Base-by-base conservation (phyloP, 2,329 filamentous ascomycete species). In the Trichophyton equinum region DNA sequence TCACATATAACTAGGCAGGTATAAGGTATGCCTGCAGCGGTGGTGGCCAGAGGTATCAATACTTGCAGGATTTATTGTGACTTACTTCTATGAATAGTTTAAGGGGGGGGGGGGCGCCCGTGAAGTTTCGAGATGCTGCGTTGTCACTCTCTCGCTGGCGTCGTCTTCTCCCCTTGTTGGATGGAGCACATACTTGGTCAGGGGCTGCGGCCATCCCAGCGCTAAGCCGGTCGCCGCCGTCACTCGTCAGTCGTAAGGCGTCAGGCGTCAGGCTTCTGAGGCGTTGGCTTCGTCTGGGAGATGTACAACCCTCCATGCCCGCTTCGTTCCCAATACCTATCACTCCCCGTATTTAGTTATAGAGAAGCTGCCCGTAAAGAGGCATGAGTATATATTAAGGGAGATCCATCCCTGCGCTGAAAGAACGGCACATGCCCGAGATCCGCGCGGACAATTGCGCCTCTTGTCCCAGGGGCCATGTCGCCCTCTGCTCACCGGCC, bases 231-330 rank as follows among this genome's bases (percentile, higher is more conserved):
- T 36, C 51, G 27, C 22, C 47, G 47, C 11, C 51, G 27, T 55
- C 51, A 55, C 25, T 51, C 46, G 51, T 36, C 51, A 55, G 51
- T 36, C 51, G 51, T 36, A 27, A 55, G 27, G 51, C 51, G 51
- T 53, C 47, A 53, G 47, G 44, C 44, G 18, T 55, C 51, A 55
- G 51, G 51, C 51, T 53, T n/a, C 49, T 30, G 27, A 55, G 51
- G 47, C 47, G 47, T 27, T n/a, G 4, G 3, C 20, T 27, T 20
- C 27, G 11, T 13, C 46, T 27, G 11, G 33, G 33, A 13, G 9
- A 13, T 38, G 33, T 38, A 38, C 33, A 4, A 38, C 33, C 33
- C 11, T 38, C 33, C 33, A 38, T 13, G 9, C 9, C 33, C 33
- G 4, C 33, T 13, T 38, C 33, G 11, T 38, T 38, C 27, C 27